These are phyloP conservation scores for Nemania sp. DNA, from an alignment of 2,329 filamentous ascomycete species.

Conservation along the genomic window DNA sequence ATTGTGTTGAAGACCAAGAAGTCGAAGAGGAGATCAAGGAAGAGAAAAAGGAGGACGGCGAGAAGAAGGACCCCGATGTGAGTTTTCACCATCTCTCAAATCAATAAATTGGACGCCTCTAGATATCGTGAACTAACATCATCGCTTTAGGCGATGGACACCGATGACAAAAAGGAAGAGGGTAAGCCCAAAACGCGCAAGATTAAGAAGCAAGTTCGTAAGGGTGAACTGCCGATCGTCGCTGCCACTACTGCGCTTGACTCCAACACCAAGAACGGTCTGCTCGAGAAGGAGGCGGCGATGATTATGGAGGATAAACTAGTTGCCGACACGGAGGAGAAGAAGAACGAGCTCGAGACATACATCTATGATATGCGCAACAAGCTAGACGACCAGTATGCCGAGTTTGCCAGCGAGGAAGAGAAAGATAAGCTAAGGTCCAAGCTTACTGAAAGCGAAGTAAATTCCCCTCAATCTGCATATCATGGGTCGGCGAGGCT, in stretches of 20 bases:
- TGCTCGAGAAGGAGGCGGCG: slow-evolving; percentile 78
- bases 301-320: slow-evolving; percentile 99
- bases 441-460: slow-evolving; percentile 84
- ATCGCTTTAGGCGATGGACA: slow-evolving; percentile 76
- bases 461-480: slow-evolving; percentile 52
- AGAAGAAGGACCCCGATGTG: slow-evolving; percentile 73
- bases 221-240: slow-evolving; percentile 89
- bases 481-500: slow-evolving; percentile 21
- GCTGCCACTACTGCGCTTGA: slow-evolving; percentile 83
- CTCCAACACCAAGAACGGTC: slow-evolving; percentile 63
- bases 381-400: slow-evolving; percentile 90
- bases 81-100: slow-evolving; percentile 46
- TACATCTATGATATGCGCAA: slow-evolving; percentile 96
- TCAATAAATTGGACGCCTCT: background rate
- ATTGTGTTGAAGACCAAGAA: slow-evolving; percentile 97
- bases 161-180: slow-evolving; percentile 67
- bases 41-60: slow-evolving; percentile 58
- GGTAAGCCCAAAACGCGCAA: slow-evolving; percentile 82
- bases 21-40: slow-evolving; percentile 90
- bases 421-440: slow-evolving; percentile 86
- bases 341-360: slow-evolving; percentile 99
- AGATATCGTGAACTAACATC: slow-evolving; percentile 7
- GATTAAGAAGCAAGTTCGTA: slow-evolving; percentile 99
- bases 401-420: slow-evolving; percentile 85
- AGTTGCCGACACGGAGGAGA: slow-evolving; percentile 95